Conservation (phyloP, 192 early-diverging fungal species). For the Rhizoclosmatium sp. region DNA sequence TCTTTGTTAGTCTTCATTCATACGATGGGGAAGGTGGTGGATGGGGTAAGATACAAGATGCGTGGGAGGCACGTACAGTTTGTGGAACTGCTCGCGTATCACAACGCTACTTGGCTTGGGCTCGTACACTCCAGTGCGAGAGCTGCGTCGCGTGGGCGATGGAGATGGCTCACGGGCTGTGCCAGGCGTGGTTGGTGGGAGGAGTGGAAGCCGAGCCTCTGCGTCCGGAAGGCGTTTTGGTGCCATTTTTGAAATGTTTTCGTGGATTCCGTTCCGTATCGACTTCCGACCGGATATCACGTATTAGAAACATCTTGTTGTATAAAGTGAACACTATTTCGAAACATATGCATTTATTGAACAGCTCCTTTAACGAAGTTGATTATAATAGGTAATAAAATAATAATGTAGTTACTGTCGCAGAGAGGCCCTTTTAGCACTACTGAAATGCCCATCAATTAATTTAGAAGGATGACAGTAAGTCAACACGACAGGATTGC, state of each 20-base stretch:
- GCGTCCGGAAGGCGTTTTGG: slow-evolving; percentile 22
- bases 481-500: too few relatives aligned
- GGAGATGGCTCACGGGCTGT: not conserved
- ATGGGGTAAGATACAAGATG: not conserved
- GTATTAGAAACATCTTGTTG: too few relatives aligned
- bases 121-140: not conserved
- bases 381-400: too few relatives aligned
- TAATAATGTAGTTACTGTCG: too few relatives aligned
- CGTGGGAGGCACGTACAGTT: not conserved
- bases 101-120: not conserved
- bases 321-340: too few relatives aligned
- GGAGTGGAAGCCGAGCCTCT: not conserved
- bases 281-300: too few relatives aligned
- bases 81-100: not conserved
- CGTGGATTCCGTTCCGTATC: too few relatives aligned
- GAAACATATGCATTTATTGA: too few relatives aligned
- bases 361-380: too few relatives aligned
- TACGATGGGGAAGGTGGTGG: not conserved
- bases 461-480: too few relatives aligned
- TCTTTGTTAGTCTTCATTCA: not conserved
- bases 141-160: not conserved
- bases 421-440: too few relatives aligned
- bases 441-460: too few relatives aligned
- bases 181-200: not conserved
- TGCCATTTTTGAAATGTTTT: not conserved